Conservation (phyloP, 2,329 filamentous ascomycete species). For the Aureobasidium leucospermi region DNA sequence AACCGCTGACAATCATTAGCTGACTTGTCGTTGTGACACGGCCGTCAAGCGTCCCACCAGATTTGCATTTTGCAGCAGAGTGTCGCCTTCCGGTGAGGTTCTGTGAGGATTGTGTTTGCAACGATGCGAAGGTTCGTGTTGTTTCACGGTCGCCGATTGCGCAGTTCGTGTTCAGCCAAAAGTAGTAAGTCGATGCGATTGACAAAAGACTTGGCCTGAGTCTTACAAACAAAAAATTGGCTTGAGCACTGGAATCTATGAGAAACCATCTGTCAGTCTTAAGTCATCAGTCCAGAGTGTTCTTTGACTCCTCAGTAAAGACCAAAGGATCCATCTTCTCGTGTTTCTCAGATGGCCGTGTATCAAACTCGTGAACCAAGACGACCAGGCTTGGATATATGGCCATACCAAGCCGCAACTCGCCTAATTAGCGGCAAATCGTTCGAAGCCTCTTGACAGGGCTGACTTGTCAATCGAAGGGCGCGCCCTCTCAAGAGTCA, state of each 20-base stretch:
- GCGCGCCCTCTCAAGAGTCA: constrained; percentile 10
- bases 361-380: too few species aligned
- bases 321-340: too few species aligned
- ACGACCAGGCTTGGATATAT: background rate
- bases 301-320: too few species aligned
- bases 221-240: background rate
- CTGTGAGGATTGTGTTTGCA: background rate
- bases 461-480: constrained; percentile 12
- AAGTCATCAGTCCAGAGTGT: too few species aligned
- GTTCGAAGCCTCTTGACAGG: background rate
- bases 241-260: background rate
- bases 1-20: too few species aligned
- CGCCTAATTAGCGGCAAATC: constrained; percentile 4
- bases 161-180: background rate
- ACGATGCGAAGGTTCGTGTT: background rate
- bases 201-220: background rate
- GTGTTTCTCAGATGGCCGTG: too few species aligned
- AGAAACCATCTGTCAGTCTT: too few species aligned
- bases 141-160: background rate
- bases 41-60: too few species aligned
- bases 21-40: too few species aligned
- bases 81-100: background rate
- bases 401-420: background rate
- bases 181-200: background rate
- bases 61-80: too few species aligned